A percentile compares a stretch with the other conserved stretches of the same genome.
Conservation (phyloP, 2,329 filamentous ascomycete genomes). For the Hymenoscyphus infarciens region DNA sequence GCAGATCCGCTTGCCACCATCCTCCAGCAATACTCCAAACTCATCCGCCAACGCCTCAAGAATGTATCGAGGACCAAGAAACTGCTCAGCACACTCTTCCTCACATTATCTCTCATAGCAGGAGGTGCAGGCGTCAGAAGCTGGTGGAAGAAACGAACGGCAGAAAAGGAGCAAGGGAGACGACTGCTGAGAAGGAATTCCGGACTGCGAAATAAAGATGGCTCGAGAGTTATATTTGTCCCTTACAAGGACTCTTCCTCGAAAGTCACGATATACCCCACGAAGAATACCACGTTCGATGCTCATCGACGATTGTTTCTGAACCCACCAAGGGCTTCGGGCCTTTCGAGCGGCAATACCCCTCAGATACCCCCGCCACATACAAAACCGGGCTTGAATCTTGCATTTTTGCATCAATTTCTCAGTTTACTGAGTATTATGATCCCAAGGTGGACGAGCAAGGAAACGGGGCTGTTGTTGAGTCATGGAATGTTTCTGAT, state of each 20-base stretch:
- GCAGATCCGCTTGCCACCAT: constrained; percentile 66
- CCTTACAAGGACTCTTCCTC: constrained; percentile 84
- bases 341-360: constrained; percentile 63
- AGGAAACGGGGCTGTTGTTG: constrained; percentile 85
- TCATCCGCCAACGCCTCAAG: constrained; percentile 53
- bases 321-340: constrained; percentile 80
- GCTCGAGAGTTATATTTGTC: constrained; percentile 90
- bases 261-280: constrained; percentile 86
- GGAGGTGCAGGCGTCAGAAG: constrained; percentile 74
- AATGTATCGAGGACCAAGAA: constrained; percentile 67
- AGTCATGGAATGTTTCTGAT: constrained; percentile 89
- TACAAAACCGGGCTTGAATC: constrained; percentile 89
- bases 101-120: constrained; percentile 75
- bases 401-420: constrained; percentile 96
- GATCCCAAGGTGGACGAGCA: constrained; percentile 92
- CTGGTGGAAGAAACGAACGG: constrained; percentile 69
- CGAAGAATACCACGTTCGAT: constrained; percentile 91
- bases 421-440: constrained; percentile 95
- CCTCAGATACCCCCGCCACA: constrained; percentile 76
- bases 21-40: constrained; percentile 54
- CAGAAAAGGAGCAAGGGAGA: constrained; percentile 77
- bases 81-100: constrained; percentile 70
- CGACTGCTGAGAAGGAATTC: constrained; percentile 87
- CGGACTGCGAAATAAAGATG: constrained; percentile 89
- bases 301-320: constrained; percentile 91